phyloP scores from a whole-genome alignment of 139 green algal species.

The Chlamydomonas applanata region DNA sequence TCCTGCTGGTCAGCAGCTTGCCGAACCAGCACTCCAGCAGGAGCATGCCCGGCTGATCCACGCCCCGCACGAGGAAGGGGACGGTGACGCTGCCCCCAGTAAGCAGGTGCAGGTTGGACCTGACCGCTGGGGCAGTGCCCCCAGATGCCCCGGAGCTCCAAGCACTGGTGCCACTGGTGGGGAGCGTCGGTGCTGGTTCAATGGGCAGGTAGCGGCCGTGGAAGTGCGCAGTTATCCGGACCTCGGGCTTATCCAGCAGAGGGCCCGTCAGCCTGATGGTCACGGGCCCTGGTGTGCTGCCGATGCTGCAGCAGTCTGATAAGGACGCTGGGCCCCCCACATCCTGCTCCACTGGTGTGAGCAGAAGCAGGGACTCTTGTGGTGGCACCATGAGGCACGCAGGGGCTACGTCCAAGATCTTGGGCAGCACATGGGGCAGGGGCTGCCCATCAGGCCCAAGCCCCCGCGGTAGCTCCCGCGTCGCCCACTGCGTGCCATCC shows the following conservation, averaged over 20 bases:
- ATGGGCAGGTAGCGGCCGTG: neutral
- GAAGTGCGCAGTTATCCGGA: conserved; percentile 1
- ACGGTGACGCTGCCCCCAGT: neutral
- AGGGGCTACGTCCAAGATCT: conserved; percentile 7
- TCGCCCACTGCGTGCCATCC: conserved; percentile 2
- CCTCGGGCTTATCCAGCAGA: neutral
- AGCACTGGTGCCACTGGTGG: neutral
- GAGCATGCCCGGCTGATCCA: conserved; percentile 12
- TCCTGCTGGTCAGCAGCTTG: conserved; percentile 4
- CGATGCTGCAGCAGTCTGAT: too few species aligned
- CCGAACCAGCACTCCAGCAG: conserved; percentile 13
- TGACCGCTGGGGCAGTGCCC: too few species aligned
- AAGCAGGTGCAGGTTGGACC: neutral
- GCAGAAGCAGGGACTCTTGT: neutral
- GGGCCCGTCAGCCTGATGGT: neutral
- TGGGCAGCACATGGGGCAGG: conserved; percentile 1
- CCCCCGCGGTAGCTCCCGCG: neutral
- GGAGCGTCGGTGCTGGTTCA: neutral
- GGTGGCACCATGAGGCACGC: neutral
- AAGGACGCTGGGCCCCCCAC: neutral
- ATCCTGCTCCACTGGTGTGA: neutral
- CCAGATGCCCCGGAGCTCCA: neutral
- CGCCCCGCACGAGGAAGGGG: neutral
- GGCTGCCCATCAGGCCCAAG: neutral
- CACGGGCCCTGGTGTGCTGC: too few species aligned